Percentiles rank a stretch among this genome's conserved stretches.
Conservation (phyloP, 805 yeast genomes). For the Jamesozyma spencerorum region DNA sequence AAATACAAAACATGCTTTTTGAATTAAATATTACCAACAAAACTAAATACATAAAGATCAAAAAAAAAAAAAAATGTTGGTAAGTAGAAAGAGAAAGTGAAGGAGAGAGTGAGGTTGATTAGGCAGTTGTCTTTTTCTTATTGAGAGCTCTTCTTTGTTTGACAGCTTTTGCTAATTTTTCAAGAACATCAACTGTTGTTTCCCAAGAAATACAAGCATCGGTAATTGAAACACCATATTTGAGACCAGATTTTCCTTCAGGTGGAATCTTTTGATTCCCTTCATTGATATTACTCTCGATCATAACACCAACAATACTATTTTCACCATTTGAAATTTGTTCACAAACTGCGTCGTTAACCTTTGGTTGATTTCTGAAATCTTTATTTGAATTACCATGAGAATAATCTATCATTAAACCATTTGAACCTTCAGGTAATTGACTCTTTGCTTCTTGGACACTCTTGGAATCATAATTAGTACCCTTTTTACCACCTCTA, state of each 20-base stretch:
- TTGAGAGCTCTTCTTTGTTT: constrained; percentile 57
- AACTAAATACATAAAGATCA: too few relatives aligned
- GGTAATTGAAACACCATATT: constrained; percentile 93
- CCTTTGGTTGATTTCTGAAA: constrained; percentile 90
- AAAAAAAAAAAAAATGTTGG: too few relatives aligned
- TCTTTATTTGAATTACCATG: constrained; percentile 96
- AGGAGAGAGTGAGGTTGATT: too few relatives aligned
- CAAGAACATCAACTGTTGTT: constrained; percentile 72
- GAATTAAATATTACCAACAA: too few relatives aligned
- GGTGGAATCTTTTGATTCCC: constrained; percentile 81
- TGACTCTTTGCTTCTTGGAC: constrained; percentile 65
- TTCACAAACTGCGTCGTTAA: constrained; percentile 69
- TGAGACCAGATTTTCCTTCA: constrained; percentile 49
- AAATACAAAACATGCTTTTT: too few relatives aligned
- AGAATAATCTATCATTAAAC: constrained; percentile 91
- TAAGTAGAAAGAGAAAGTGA: too few relatives aligned
- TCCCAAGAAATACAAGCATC: constrained; percentile 96
- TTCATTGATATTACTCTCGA: constrained; percentile 83
- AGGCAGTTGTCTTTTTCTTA: constrained; percentile 13
- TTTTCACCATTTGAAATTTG: constrained; percentile 79
- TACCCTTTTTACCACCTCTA: constrained; percentile 92
- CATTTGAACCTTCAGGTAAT: constrained; percentile 38
- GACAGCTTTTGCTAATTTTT: constrained; percentile 73
- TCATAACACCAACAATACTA: constrained; percentile 84
- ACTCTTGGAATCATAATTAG: constrained; percentile 81